These are phyloP conservation scores for Castanopsis chinensis DNA, from an alignment of 306 rosid species.

Conservation along the genomic window DNA sequence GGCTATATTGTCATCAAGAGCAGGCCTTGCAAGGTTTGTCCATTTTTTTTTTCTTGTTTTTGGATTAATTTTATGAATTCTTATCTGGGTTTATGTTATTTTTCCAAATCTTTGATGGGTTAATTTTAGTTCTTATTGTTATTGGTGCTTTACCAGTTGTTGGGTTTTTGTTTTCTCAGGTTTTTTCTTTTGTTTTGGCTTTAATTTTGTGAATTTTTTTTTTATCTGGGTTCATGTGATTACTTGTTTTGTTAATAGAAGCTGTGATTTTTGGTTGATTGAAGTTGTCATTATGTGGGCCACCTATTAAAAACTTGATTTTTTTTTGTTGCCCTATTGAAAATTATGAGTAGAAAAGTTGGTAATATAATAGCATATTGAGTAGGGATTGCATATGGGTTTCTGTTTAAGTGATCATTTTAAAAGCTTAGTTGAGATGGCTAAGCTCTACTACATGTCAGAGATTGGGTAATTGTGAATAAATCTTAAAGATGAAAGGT, in stretches of 20 bases:
- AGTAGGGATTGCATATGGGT: background rate
- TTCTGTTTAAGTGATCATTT: background rate
- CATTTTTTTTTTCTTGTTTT: background rate
- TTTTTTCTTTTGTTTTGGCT: background rate
- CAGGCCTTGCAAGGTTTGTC: constrained; percentile 67
- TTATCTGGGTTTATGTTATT: background rate
- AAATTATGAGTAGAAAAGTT: background rate
- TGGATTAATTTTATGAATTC: background rate
- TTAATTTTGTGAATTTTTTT: background rate
- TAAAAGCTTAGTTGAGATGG: background rate
- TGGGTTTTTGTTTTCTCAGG: background rate
- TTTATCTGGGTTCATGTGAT: background rate
- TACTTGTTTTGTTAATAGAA: background rate
- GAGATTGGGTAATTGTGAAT: background rate
- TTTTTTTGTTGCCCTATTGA: background rate
- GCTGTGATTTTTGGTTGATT: background rate
- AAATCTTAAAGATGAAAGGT: background rate
- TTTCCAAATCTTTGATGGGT: background rate
- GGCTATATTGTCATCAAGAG: constrained; percentile 65
- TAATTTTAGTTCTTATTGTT: background rate
- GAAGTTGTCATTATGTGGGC: background rate
- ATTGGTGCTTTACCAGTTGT: background rate
- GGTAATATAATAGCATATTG: background rate
- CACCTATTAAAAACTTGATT: background rate
- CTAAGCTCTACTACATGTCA: background rate